phyloP scores from a whole-genome alignment of 2,329 filamentous ascomycete species.

The Pseudogymnoascus sp. region DNA sequence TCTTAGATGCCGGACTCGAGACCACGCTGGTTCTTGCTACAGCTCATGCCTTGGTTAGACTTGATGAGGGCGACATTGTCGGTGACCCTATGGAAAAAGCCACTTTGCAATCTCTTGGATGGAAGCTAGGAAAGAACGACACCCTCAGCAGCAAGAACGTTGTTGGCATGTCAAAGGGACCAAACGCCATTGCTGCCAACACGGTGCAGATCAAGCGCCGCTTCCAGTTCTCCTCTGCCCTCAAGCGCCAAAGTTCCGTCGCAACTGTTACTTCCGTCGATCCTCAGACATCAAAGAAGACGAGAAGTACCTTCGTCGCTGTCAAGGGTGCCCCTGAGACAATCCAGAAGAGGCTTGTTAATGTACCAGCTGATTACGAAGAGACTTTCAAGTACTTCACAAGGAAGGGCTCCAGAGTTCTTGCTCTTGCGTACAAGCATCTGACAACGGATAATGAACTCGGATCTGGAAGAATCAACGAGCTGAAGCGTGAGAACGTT shows the following conservation, averaged over 20 bases:
- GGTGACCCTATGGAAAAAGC: constrained; percentile 99
- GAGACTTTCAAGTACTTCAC: constrained; percentile 99
- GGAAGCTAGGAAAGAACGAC: constrained; percentile 87
- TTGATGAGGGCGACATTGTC: constrained; percentile 95
- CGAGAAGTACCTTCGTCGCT: constrained; percentile 81
- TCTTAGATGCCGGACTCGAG: constrained; percentile 64
- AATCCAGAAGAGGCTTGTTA: constrained; percentile 84
- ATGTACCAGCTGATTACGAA: constrained; percentile 80
- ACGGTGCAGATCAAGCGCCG: constrained; percentile 90
- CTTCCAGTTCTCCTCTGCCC: constrained; percentile 94
- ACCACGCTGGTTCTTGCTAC: constrained; percentile 91
- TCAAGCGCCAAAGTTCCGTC: constrained; percentile 94
- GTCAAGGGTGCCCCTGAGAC: constrained; percentile 98
- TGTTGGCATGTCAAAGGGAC: constrained; percentile 37
- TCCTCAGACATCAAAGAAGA: constrained; percentile 63
- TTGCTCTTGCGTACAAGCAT: constrained; percentile 91
- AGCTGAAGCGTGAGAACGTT: constrained; percentile 86
- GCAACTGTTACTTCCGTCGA: constrained; percentile 72
- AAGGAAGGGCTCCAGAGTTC: constrained; percentile 85
- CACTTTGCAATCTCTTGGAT: constrained; percentile 80
- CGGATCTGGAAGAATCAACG: constrained; percentile 78
- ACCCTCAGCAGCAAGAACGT: constrained; percentile 62
- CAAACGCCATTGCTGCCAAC: constrained; percentile 49
- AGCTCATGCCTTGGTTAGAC: constrained; percentile 88
- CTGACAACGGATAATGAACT: constrained; percentile 75